A percentile compares a stretch with the other conserved stretches of the same genome.
Evolutionary conservation across 768 basidiomycete species (phyloP).

Genomic region (Floccularia luteovirens): DNA sequence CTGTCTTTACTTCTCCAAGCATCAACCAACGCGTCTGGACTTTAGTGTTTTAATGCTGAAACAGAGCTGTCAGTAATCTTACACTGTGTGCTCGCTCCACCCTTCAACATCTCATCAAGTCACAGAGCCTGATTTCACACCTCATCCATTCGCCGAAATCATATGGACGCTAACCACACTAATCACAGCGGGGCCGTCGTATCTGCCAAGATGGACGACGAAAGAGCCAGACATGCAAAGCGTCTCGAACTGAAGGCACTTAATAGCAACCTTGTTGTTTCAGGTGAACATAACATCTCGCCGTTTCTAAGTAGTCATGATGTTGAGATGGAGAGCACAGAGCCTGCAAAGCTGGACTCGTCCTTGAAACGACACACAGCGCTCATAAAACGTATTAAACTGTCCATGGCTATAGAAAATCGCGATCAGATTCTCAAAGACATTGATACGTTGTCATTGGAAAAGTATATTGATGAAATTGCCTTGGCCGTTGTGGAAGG

Average conservation of each 20-base stretch:
- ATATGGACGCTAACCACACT: no score
- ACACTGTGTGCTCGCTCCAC: no score
- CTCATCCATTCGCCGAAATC: no score
- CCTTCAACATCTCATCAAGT: background rate
- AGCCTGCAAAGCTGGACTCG: constrained; percentile 77
- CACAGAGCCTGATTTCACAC: background rate
- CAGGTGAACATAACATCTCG: constrained; percentile 28
- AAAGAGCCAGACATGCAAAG: constrained; percentile 42
- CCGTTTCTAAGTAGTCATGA: background rate
- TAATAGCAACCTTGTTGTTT: constrained; percentile 40
- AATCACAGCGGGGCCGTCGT: constrained; percentile 1
- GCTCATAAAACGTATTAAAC: constrained; percentile 87
- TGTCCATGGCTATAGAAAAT: constrained; percentile 77
- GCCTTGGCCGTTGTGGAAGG: constrained; percentile 85
- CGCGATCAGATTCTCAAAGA: constrained; percentile 88
- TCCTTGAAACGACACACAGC: constrained; percentile 95
- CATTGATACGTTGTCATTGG: constrained; percentile 80
- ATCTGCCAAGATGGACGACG: constrained; percentile 34
- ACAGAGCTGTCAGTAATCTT: no score
- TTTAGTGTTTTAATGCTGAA: no score
- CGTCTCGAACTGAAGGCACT: constrained; percentile 51
- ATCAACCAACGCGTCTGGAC: no score
- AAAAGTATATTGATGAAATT: constrained; percentile 96
- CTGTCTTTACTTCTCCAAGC: background rate
- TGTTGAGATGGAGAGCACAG: constrained; percentile 24